Conservation (phyloP, 2,329 filamentous ascomycete genomes). For the Fusarium torulosum region DNA sequence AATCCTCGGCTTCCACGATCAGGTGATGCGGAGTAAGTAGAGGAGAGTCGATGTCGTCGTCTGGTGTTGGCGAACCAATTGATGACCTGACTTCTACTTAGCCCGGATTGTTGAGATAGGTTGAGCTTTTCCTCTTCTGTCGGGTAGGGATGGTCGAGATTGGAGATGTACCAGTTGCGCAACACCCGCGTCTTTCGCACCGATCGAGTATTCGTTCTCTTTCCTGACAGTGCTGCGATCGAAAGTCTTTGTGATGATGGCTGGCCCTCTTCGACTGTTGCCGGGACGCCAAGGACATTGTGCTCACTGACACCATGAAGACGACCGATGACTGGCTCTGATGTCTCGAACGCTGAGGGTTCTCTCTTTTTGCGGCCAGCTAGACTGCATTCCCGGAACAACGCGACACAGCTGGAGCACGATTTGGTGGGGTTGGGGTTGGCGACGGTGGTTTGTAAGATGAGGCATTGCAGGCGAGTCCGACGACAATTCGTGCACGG, state of each 20-base stretch:
- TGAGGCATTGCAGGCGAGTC: conserved; percentile 61
- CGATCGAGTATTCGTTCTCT: conserved; percentile 56
- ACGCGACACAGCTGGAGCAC: conserved; percentile 64
- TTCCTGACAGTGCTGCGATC: conserved; percentile 43
- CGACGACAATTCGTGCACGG: conserved; percentile 61
- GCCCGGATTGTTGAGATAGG: conserved; percentile 58
- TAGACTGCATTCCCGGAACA: conserved; percentile 64
- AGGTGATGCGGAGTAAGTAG: conserved; percentile 44
- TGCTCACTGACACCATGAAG: conserved; percentile 63
- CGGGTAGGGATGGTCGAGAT: conserved; percentile 63
- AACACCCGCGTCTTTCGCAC: conserved; percentile 60
- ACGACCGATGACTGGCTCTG: conserved; percentile 61
- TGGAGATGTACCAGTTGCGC: conserved; percentile 60
- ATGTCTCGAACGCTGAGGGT: conserved; percentile 61
- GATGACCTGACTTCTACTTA: conserved; percentile 59
- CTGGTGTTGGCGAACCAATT: conserved; percentile 66
- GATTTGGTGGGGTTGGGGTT: conserved; percentile 63
- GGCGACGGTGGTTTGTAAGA: conserved; percentile 59
- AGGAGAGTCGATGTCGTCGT: conserved; percentile 58
- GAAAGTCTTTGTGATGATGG: conserved; percentile 12
- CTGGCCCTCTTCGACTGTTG: conserved; percentile 22
- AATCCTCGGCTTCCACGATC: conserved; percentile 46
- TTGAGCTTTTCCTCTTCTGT: conserved; percentile 59
- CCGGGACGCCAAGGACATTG: conserved; percentile 30
- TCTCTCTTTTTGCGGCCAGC: conserved; percentile 59